Conservation (phyloP, 257 asterid genomes). For the Lycium barbarum region DNA sequence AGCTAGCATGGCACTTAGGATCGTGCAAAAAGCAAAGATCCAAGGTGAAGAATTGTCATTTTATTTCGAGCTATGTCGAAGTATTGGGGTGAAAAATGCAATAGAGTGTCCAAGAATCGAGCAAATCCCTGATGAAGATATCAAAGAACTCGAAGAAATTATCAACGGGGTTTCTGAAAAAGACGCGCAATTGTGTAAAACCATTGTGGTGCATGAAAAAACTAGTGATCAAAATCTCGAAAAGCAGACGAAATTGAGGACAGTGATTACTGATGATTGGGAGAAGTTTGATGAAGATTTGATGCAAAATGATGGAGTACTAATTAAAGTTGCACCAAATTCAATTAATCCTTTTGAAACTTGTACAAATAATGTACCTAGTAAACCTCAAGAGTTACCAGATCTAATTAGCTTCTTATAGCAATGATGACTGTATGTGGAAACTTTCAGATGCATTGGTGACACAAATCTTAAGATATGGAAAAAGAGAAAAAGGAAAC, state of each 20-base stretch:
- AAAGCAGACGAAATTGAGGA: slow-evolving; percentile 21
- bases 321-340: background rate
- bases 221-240: background rate
- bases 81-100: slow-evolving; percentile 69
- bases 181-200: slow-evolving; percentile 10
- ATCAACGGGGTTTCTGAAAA: slow-evolving; percentile 43
- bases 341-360: slow-evolving; percentile 31
- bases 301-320: background rate
- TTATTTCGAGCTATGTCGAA: slow-evolving; percentile 66
- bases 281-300: slow-evolving; percentile 52
- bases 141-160: slow-evolving; percentile 67
- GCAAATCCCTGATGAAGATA: slow-evolving; percentile 62
- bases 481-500: background rate
- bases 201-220: slow-evolving; percentile 34
- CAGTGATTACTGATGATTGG: slow-evolving; percentile 45
- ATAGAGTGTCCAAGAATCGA: slow-evolving; percentile 55
- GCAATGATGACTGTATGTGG: background rate
- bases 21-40: slow-evolving; percentile 56
- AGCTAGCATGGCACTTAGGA: slow-evolving; percentile 57
- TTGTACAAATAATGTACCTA: background rate
- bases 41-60: slow-evolving; percentile 66
- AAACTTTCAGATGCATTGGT: background rate
- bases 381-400: slow-evolving; percentile 38
- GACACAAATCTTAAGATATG: background rate
- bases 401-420: slow-evolving; percentile 46